These are phyloP conservation scores for Cladosporium phlei DNA, from an alignment of 2,329 filamentous ascomycete genomes.

Conservation along the genomic window DNA sequence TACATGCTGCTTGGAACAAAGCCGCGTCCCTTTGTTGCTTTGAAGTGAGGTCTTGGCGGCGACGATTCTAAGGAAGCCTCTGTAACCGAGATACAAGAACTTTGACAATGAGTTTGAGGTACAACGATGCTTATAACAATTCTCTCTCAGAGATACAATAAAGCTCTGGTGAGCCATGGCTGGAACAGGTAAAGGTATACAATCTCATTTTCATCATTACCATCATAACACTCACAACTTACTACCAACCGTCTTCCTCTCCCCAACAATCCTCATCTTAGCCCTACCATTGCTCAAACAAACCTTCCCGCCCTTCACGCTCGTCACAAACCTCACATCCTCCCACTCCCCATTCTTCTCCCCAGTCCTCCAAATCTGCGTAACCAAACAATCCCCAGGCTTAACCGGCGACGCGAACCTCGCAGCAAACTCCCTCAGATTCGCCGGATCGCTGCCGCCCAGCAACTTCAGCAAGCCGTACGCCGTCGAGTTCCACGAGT, in stretches of 20 bases:
- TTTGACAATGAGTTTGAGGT: too few species aligned
- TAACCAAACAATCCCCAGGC: constrained; percentile 76
- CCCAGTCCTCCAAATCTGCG: constrained; percentile 75
- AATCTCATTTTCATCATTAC: background rate
- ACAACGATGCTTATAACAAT: too few species aligned
- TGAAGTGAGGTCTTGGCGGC: too few species aligned
- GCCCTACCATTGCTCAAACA: constrained; percentile 83
- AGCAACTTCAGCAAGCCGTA: constrained; percentile 69
- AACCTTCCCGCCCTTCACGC: constrained; percentile 75
- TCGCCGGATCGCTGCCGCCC: constrained; percentile 71
- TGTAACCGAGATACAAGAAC: too few species aligned
- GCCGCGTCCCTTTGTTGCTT: too few species aligned
- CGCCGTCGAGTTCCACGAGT: constrained; percentile 74
- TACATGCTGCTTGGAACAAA: too few species aligned
- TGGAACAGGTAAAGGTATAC: too few species aligned
- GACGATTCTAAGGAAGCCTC: too few species aligned
- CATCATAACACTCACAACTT: constrained; percentile 17
- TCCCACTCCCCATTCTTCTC: constrained; percentile 63
- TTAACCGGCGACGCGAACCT: constrained; percentile 80
- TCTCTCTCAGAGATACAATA: too few species aligned
- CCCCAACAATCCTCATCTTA: constrained; percentile 59
- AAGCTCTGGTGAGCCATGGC: too few species aligned
- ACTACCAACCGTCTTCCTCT: constrained; percentile 18
- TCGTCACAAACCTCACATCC: constrained; percentile 75
- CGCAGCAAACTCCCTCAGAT: constrained; percentile 83